Conservation (phyloP, 371 early-diverging fungal species). For the Actinomortierella wolfii region DNA sequence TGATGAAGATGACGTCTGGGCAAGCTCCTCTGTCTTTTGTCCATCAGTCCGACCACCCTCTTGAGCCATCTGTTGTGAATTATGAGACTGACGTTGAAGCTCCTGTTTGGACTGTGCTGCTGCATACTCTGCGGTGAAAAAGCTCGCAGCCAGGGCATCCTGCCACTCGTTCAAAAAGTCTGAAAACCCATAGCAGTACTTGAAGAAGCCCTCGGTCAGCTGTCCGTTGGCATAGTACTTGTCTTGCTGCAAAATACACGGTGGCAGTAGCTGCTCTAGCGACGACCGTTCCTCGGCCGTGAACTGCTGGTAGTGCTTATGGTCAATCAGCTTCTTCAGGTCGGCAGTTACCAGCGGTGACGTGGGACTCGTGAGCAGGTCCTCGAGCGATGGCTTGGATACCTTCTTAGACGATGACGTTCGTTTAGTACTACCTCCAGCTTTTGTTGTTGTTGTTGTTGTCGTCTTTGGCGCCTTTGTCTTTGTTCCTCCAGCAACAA, state of each 20-base stretch:
- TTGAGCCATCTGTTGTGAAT: too few species aligned
- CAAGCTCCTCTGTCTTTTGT: too few species aligned
- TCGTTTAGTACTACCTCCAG: too few species aligned
- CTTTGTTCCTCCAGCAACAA: too few species aligned
- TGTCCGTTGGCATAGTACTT: not conserved
- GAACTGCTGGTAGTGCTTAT: not conserved
- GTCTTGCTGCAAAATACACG: slow-evolving; percentile 1
- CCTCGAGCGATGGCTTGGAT: not conserved
- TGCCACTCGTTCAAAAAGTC: slow-evolving; percentile 9
- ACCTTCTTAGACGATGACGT: too few species aligned
- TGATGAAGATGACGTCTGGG: too few species aligned
- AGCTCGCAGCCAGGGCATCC: slow-evolving; percentile 4
- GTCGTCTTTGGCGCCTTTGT: too few species aligned
- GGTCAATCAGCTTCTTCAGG: slow-evolving; percentile 3
- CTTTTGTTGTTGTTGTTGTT: too few species aligned
- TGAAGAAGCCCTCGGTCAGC: slow-evolving; percentile 6
- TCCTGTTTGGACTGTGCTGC: too few species aligned
- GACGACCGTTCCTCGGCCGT: not conserved
- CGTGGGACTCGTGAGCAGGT: slow-evolving; percentile 8
- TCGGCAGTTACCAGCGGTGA: slow-evolving; percentile 3
- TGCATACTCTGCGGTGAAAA: slow-evolving; percentile 10
- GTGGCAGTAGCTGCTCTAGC: slow-evolving; percentile 6
- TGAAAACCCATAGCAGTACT: not conserved
- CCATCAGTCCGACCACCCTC: too few species aligned
- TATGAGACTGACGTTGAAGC: too few species aligned